phyloP scores from a whole-genome alignment of 306 rosid genomes.

The Malus orientalis region DNA sequence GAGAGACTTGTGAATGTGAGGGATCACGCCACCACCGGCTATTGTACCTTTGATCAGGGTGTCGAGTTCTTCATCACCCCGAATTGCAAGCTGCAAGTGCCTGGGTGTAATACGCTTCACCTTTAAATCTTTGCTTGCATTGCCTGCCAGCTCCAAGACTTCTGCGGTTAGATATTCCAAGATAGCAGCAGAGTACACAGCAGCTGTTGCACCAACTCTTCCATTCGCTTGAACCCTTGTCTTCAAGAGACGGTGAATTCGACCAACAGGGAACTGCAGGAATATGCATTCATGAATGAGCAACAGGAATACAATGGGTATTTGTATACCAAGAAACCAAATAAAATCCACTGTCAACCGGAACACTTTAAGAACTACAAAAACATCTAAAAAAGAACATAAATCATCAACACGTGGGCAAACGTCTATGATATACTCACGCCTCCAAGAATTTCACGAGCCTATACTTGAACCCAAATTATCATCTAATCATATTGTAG shows the following conservation, averaged over 20 bases:
- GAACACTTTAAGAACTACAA: neutral
- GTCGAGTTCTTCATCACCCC: constrained; percentile 26
- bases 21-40: constrained; percentile 32
- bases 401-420: neutral
- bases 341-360: neutral
- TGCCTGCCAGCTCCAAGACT: constrained; percentile 22
- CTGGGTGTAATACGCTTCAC: constrained; percentile 27
- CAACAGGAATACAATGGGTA: neutral
- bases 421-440: neutral
- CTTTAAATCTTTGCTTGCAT: constrained; percentile 27
- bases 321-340: neutral
- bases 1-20: constrained; percentile 29
- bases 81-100: constrained; percentile 32
- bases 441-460: neutral
- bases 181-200: constrained; percentile 20
- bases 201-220: constrained; percentile 30
- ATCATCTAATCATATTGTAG: neutral
- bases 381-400: neutral
- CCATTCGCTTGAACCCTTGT: constrained; percentile 13
- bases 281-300: neutral
- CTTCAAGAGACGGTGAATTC: constrained; percentile 30
- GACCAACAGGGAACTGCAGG: constrained; percentile 26
- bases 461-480: neutral
- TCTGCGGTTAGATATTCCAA: constrained; percentile 22
- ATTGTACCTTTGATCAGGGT: constrained; percentile 30